These are phyloP conservation scores for Cichorium intybus DNA, from an alignment of 140 eudicot species.

Conservation along the genomic window DNA sequence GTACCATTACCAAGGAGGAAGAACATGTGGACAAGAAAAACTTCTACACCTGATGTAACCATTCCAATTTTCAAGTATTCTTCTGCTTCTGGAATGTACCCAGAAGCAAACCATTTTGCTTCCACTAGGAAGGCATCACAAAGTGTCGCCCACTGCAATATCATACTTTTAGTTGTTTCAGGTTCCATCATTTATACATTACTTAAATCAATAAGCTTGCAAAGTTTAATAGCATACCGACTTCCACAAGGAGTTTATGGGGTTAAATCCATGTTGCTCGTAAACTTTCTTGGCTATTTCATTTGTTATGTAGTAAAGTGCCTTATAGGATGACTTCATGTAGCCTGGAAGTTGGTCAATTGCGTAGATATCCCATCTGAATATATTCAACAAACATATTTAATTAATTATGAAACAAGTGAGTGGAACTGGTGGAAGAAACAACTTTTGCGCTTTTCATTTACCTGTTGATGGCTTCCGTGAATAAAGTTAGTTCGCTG, in stretches of 20 bases:
- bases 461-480: constrained; percentile 56
- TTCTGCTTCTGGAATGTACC: constrained; percentile 33
- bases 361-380: constrained; percentile 49
- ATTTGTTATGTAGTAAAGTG: constrained; percentile 33
- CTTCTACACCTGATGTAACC: constrained; percentile 52
- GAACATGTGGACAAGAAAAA: constrained; percentile 42
- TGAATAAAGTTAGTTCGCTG: constrained; percentile 42
- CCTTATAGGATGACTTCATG: constrained; percentile 41
- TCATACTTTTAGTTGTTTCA: background rate
- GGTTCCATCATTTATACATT: background rate
- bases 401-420: background rate
- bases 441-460: too few relatives aligned
- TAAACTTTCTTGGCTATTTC: constrained; percentile 28
- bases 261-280: constrained; percentile 44
- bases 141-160: constrained; percentile 45
- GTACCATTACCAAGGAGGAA: constrained; percentile 48
- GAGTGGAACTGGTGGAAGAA: too few relatives aligned
- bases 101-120: constrained; percentile 52
- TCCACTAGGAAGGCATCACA: constrained; percentile 62
- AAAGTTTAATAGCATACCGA: constrained; percentile 26
- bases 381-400: background rate
- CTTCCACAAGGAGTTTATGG: constrained; percentile 25
- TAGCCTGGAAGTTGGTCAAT: constrained; percentile 38
- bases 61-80: constrained; percentile 54
- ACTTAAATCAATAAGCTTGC: background rate